Base-by-base conservation (phyloP, 768 basidiomycete genomes). In the Mycena filopes region DNA sequence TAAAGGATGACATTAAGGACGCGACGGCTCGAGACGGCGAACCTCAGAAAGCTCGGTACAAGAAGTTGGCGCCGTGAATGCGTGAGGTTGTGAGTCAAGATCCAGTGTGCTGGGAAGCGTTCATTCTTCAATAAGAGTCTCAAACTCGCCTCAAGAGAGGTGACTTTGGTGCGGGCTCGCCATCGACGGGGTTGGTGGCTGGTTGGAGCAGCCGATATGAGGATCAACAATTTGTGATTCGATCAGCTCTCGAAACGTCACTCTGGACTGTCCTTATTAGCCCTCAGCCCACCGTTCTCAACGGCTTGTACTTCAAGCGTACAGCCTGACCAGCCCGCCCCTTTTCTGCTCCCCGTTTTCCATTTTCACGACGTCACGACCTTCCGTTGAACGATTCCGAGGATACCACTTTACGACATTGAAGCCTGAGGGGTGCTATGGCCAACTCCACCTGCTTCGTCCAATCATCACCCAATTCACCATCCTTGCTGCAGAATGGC, bases 401-500 rank as follows among this genome's bases (percentile, higher is more conserved):
- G n/a, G 46, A 54, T 28, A 23, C 43, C 28, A 50, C 29, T 60
- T 60, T 41, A 60, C 59, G 59, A 43, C 55, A 18, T 50, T 45
- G 9, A 43, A 11, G 26, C 20, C 29, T 16, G 20, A 26, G 36
- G 25, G 25, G 40, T 7, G 45, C 59, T 1, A 66, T 60, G 59
- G 23, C 46, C 31, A 61, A 51, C 43, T 53, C 57, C 4, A 48
- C 54, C 38, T 72, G 68, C 42, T 76, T 77, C 58, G 82, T 83
- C 58, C 73, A 80, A 41, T 78, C 80, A 21, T 81, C 86, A 12
- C 69, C 78, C 48, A 74, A 78, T 41, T 80, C 84, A 0, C 87
- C 88, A 1, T 82, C 90, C 6, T 76, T 93, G 38, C 80, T 89
- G 56, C 84, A 89, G 72, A 81, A 88, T 70, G 90, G 89, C 29